A percentile compares a stretch with the other conserved stretches of the same genome.
These are phyloP conservation scores for Fragilaria crotonensis DNA, from an alignment of 108 stramenopile species.

Conservation along the genomic window DNA sequence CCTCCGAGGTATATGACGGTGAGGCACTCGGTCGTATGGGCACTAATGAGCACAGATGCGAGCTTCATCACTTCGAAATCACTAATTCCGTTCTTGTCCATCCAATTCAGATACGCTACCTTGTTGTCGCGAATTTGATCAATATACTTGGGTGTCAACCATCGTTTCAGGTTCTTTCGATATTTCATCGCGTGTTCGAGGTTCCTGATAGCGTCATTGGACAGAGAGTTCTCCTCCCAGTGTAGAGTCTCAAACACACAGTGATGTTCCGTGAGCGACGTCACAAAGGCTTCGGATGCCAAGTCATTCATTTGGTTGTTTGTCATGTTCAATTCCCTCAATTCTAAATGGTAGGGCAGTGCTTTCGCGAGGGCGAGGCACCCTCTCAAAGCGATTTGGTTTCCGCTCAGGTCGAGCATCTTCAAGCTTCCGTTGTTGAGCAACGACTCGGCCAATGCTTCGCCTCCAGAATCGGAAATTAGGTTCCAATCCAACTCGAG, in stretches of 20 bases:
- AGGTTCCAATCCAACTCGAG: constrained; percentile 43
- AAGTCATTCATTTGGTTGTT: constrained; percentile 24
- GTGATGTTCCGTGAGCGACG: constrained; percentile 13
- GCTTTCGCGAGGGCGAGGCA: constrained; percentile 21
- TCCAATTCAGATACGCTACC: constrained; percentile 12
- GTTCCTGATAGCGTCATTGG: constrained; percentile 11
- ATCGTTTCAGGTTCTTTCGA: constrained; percentile 19
- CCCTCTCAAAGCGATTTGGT: constrained; percentile 32
- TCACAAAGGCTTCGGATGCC: constrained; percentile 18
- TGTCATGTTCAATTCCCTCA: constrained; percentile 19
- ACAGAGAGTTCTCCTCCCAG: constrained; percentile 33
- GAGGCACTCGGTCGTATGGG: not conserved
- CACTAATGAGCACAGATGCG: not conserved
- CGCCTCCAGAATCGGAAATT: constrained; percentile 32
- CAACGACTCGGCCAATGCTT: constrained; percentile 25
- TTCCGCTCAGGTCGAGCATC: constrained; percentile 32
- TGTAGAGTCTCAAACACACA: constrained; percentile 13
- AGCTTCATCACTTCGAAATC: constrained; percentile 10
- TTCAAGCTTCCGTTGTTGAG: constrained; percentile 14
- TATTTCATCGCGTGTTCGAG: constrained; percentile 16
- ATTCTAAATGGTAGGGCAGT: constrained; percentile 17
- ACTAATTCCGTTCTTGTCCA: constrained; percentile 9
- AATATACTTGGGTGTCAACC: constrained; percentile 12
- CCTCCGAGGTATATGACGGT: not conserved
- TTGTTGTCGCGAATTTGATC: not conserved